Percentiles rank a stretch among this genome's conserved stretches.
Conservation (phyloP, 2,329 filamentous ascomycete species). For the Sclerotinia glacialis region DNA sequence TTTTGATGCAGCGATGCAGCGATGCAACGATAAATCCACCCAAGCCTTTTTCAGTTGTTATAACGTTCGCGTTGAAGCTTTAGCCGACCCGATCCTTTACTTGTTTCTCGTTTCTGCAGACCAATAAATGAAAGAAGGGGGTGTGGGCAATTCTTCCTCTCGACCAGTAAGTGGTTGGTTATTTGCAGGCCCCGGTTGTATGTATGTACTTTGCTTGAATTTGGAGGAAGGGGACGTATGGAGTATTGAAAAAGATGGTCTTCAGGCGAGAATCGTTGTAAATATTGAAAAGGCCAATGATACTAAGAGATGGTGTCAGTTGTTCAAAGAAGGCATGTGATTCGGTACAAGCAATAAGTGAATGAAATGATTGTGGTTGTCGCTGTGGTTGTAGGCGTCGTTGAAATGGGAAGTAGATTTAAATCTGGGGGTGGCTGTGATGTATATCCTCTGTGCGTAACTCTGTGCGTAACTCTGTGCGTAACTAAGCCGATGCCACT, state of each 20-base stretch:
- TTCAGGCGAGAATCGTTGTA: background rate
- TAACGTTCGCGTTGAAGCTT: slow-evolving; percentile 32
- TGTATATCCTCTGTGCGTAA: no score
- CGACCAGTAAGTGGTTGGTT: background rate
- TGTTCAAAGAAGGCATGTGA: background rate
- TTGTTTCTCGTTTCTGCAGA: slow-evolving; percentile 20
- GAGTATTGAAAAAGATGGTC: background rate
- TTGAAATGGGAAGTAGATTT: background rate
- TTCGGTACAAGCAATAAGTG: no score
- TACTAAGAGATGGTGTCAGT: background rate
- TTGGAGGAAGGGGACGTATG: background rate
- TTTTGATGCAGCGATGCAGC: slow-evolving; percentile 32
- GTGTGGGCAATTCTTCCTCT: slow-evolving; percentile 9
- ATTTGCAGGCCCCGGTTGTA: slow-evolving; percentile 14
- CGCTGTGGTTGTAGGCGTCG: background rate
- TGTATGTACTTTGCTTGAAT: slow-evolving; percentile 4
- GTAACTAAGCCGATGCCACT: no score
- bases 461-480: no score
- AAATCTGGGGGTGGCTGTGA: background rate
- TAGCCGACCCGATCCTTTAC: slow-evolving; percentile 30
- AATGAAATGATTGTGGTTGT: background rate
- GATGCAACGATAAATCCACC: slow-evolving; percentile 26
- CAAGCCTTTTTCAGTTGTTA: slow-evolving; percentile 26
- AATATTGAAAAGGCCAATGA: background rate
- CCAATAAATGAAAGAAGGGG: slow-evolving; percentile 20